These are phyloP conservation scores for Kodamaea lidongshanica DNA, from an alignment of 805 yeast species.

Conservation along the genomic window DNA sequence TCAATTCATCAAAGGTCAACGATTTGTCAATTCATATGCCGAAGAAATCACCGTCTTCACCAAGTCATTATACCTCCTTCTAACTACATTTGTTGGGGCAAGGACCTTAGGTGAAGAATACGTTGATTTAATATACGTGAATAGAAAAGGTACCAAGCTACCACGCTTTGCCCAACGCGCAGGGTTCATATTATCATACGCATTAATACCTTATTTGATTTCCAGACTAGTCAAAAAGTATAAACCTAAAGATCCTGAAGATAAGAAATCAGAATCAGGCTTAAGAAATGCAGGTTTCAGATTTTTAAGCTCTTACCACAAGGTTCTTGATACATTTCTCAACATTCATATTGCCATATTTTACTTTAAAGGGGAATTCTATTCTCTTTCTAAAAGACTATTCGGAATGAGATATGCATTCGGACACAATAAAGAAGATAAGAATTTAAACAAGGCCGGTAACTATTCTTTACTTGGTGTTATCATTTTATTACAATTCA, in stretches of 20 bases:
- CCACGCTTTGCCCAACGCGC: slow-evolving; percentile 43
- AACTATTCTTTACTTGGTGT: slow-evolving; percentile 75
- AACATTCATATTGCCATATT: slow-evolving; percentile 76
- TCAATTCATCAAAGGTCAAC: slow-evolving; percentile 51
- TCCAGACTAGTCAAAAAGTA: slow-evolving; percentile 23
- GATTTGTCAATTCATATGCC: slow-evolving; percentile 59
- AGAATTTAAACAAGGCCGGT: slow-evolving; percentile 38
- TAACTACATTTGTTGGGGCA: slow-evolving; percentile 72
- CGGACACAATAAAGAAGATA: slow-evolving; percentile 51
- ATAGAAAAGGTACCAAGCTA: slow-evolving; percentile 43
- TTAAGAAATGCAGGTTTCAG: slow-evolving; percentile 6
- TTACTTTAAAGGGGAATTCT: slow-evolving; percentile 77
- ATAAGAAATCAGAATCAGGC: slow-evolving; percentile 4
- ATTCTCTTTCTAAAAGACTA: slow-evolving; percentile 67
- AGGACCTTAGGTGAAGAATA: slow-evolving; percentile 93
- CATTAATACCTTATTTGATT: slow-evolving; percentile 55
- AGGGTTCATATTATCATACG: slow-evolving; percentile 55
- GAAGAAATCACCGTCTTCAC: slow-evolving; percentile 55
- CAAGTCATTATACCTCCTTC: slow-evolving; percentile 55
- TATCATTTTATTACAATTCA: slow-evolving; percentile 48
- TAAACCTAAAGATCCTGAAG: slow-evolving; percentile 15
- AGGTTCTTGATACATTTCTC: slow-evolving; percentile 46
- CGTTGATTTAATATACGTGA: slow-evolving; percentile 70
- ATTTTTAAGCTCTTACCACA: slow-evolving; percentile 36
- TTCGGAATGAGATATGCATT: slow-evolving; percentile 76